Evolutionary conservation across 257 asterid genomes (phyloP).

Genomic region (Solanum chilense): DNA sequence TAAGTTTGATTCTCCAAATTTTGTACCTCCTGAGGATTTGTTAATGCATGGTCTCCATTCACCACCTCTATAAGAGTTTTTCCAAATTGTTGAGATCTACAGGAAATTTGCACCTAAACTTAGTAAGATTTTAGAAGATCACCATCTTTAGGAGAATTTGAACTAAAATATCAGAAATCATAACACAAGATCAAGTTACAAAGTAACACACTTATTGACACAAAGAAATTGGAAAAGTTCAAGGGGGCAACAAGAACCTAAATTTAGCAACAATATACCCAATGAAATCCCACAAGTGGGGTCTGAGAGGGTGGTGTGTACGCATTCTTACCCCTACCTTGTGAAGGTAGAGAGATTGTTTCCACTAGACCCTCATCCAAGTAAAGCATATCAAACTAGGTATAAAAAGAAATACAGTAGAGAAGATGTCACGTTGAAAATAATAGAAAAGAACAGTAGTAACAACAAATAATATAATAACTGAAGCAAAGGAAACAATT

Average conservation of each 20-base stretch:
- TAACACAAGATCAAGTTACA: neutral
- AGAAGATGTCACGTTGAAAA: neutral
- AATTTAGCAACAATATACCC: neutral
- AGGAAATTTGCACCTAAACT: neutral
- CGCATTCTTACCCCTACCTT: neutral
- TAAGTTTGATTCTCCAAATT: neutral
- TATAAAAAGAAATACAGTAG: neutral
- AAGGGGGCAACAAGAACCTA: neutral
- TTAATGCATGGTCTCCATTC: constrained; percentile 90
- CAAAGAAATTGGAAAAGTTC: neutral
- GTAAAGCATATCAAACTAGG: neutral
- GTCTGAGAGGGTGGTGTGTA: neutral
- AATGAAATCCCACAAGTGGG: neutral
- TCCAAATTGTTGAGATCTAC: constrained; percentile 92
- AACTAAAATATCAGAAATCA: neutral
- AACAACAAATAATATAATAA: neutral
- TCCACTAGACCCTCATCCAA: neutral
- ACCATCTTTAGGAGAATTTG: neutral
- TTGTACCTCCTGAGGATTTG: constrained; percentile 60
- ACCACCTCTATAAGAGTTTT: constrained; percentile 73
- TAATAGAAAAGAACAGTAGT: neutral
- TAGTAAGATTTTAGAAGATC: constrained; percentile 5
- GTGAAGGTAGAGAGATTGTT: neutral
- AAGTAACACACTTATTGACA: neutral
- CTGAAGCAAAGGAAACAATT: neutral